These are phyloP conservation scores for Candida nanaspora DNA, from an alignment of 805 yeast species.

Conservation along the genomic window DNA sequence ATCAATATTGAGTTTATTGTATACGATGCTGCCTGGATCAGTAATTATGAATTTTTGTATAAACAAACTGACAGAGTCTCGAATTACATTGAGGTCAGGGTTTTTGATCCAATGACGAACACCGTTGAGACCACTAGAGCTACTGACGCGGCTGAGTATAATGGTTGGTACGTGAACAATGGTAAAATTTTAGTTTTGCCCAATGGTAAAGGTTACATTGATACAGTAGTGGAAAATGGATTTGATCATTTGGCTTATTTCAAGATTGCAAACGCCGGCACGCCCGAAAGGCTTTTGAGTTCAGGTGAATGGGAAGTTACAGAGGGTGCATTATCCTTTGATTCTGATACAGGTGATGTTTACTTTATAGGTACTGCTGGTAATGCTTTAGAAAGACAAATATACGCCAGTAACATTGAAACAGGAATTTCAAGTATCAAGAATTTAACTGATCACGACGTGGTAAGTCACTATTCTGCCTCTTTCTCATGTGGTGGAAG, in stretches of 20 bases:
- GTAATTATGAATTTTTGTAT: constrained; percentile 38
- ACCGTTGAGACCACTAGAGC: constrained; percentile 33
- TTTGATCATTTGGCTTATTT: constrained; percentile 62
- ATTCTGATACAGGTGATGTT: constrained; percentile 36
- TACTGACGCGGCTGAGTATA: constrained; percentile 35
- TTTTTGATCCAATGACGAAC: constrained; percentile 27
- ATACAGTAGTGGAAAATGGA: constrained; percentile 46
- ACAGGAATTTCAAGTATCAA: constrained; percentile 11
- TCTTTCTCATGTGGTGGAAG: constrained; percentile 51
- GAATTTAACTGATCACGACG: constrained; percentile 24
- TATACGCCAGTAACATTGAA: constrained; percentile 41
- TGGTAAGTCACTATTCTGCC: constrained; percentile 41
- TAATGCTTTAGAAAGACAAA: constrained; percentile 50
- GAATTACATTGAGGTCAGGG: constrained; percentile 42
- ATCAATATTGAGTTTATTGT: constrained; percentile 44
- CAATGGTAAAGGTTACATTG: constrained; percentile 49
- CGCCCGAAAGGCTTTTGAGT: constrained; percentile 34
- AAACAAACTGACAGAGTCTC: constrained; percentile 62
- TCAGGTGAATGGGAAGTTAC: constrained; percentile 47
- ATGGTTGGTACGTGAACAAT: constrained; percentile 46
- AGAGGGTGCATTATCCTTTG: constrained; percentile 41
- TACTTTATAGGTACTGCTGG: constrained; percentile 54
- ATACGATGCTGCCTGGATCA: constrained; percentile 58
- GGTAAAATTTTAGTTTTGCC: constrained; percentile 34
- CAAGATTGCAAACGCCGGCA: constrained; percentile 31